phyloP scores from a whole-genome alignment of 495 filamentous ascomycete species.

The Penicillium alfredii region DNA sequence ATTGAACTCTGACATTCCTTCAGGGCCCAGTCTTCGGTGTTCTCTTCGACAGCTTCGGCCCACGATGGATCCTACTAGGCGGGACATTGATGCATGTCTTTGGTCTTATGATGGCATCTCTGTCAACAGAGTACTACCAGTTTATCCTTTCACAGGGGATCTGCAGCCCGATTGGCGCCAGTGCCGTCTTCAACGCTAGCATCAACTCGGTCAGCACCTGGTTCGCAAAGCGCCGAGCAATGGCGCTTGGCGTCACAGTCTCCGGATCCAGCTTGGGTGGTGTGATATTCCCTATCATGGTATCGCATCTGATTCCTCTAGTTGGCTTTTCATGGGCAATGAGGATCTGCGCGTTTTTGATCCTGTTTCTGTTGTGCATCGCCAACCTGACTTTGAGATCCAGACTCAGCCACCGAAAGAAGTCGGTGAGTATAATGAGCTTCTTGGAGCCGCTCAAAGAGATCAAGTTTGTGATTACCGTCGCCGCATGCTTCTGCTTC shows the following conservation, averaged over 20 bases:
- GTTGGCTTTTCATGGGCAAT: constrained; percentile 41
- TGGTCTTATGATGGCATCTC: constrained; percentile 57
- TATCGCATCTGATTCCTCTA: constrained; percentile 27
- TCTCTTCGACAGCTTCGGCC: constrained; percentile 62
- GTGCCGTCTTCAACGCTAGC: constrained; percentile 16
- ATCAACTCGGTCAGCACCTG: constrained; percentile 41
- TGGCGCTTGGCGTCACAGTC: constrained; percentile 46
- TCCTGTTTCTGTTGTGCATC: constrained; percentile 27
- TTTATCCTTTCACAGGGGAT: constrained; percentile 41
- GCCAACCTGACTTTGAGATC: constrained; percentile 29
- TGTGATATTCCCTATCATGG: constrained; percentile 41
- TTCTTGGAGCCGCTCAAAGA: constrained; percentile 54
- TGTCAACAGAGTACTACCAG: constrained; percentile 40
- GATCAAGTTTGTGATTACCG: constrained; percentile 42
- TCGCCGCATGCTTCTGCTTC: constrained; percentile 50
- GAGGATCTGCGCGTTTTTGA: constrained; percentile 35
- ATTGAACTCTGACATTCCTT: neutral
- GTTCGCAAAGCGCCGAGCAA: constrained; percentile 47
- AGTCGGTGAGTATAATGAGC: constrained; percentile 39
- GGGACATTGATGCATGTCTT: constrained; percentile 62
- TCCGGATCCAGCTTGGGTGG: constrained; percentile 51
- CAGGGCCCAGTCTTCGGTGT: neutral
- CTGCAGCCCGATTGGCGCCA: constrained; percentile 29
- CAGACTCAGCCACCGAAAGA: constrained; percentile 16
- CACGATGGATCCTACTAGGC: constrained; percentile 54